Base-by-base conservation (phyloP, 495 filamentous ascomycete genomes). In the Daldinia decipiens region DNA sequence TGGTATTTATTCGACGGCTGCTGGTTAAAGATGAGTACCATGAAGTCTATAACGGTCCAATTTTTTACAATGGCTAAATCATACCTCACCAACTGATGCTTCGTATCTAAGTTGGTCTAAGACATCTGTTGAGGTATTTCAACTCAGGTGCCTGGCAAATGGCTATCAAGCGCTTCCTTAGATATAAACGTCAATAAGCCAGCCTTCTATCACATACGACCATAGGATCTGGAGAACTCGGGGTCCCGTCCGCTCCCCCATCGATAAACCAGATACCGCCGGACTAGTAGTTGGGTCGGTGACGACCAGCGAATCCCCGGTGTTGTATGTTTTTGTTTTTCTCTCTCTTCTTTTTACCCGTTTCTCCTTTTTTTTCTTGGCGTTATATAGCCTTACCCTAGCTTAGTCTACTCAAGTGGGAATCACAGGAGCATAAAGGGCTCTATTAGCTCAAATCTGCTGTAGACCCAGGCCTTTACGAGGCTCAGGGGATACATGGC, bases 201-300 rank as follows among this genome's bases (percentile, higher is more conserved):
- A 24, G 8, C 7, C 24, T 12, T 47, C 43, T 11, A 24, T 4
- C 43, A 47, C 43, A 47, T 47, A 47, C 43, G 43, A 47, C 43
- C 43, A 47, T 24, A 24, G 17, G 17, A 47, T 21, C 43, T 24
- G 19, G 43, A 47, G 3, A 47, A 47, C 17, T 47, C 43, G 43
- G 17, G 43, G 12, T 47, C 43, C 17, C 43, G 43, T 45, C 7
- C 40, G 40, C 79, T 84, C 81, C 80, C 74, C 80, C 79, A 78
- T 29, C 13, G 67, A 70, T 61, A 70, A 70, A 40, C 67, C 61
- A 27, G 67, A 72, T 72, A 92, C 76, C 59, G 76, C 76, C 67
- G 60, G 75, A 79, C 66, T 72, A 83, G 82, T 82, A 83, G 77
- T 80, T 79, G 79, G 79, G 80, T 82, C 74, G 79, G 74, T 79